Evolutionary conservation across 139 green algal genomes (phyloP), one percentile per base, ranked within the genome.

Genomic region (Spirogloea muscicola): DNA sequence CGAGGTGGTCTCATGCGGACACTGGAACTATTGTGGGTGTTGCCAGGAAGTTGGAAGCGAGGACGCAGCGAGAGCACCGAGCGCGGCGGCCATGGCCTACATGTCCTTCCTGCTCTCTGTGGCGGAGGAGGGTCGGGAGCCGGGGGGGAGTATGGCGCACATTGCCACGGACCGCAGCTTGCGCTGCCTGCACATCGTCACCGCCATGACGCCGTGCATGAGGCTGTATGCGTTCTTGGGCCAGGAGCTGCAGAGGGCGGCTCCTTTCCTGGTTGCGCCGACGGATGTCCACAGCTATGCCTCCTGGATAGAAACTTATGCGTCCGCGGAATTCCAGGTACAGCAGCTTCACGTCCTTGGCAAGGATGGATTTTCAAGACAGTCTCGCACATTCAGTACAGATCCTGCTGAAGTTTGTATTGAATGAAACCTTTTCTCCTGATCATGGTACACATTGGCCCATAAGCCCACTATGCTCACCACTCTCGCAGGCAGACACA

Each of bases 171-270:
- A 62, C 7, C 40, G 38, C 6, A 7, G 9, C 31, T 5, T 5
- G n/a, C n/a, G n/a, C n/a, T n/a, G 10, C 43, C 43, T 51, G 43
- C 43, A 13, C 13, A 61, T 18, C 21, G n/a, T 72, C 4, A 40
- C 63, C n/a, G 63, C 63, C 3, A 62, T 72, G 63, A 40, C 61
- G 7, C 63, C 63, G 3, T 72, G 63, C 39, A 72, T 72, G 63
- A 29, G 63, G 25, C 49, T 72, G 27, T 72, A 72, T 63, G 63
- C 63, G 9, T 72, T 72, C 36, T 21, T 72, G 3, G 63, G 63
- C 5, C 4, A 62, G 63, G 25, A 62, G 39, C 10, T 72, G 25
- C 27, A 33, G 4, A 25, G 31, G 39, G 63, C 27, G 27, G 31
- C 3, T 6, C 4, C 31, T 27, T 3, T 5, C 16, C 59, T 68